Evolutionary conservation across 1,284 basidiomycete species (phyloP), one percentile per base, ranked within the genome.

Genomic region (Porphyrellus sp.): DNA sequence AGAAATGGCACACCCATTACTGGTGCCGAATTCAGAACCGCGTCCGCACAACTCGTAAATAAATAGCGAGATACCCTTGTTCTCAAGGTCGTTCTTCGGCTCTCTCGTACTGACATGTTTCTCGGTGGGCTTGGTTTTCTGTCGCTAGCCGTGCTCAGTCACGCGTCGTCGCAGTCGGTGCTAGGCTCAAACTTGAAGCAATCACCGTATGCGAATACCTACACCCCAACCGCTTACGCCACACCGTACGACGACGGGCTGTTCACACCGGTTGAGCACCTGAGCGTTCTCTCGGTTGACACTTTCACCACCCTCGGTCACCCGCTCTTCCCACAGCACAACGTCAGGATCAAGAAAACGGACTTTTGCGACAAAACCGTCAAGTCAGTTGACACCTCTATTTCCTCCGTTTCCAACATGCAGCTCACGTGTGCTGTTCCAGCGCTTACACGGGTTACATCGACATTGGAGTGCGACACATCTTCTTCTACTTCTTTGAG

Each of bases 331-430:
- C 80, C 82, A 9, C 63, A 69, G 21, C 77, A 84, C 54, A 67
- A 72, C 44, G 74, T 86, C n/a, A 76, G 83, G 24, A 67, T 86
- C 54, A 85, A 83, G 69, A 82, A 81, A 67, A 77, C 72, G 13
- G 59, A 71, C 24, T 84, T 85, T 62, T 85, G 83, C 57, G 81
- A 85, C 60, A 74, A 77, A 7, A 39, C 39, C 9, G 39, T 40
- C 7, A n/a, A 13, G 39, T 40, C 7, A 40, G 39, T n/a, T 2
- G 12, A 7, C 16, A 8, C 9, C 24, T 2, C 16, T 9, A 23
- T 11, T 16, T 25, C 8, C 15, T 15, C n/a, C 4, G 8, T n/a
- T 16, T 24, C n/a, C 9, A 24, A 40, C 7, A 16, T n/a, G n/a
- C n/a, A n/a, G n/a, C n/a, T n/a, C n/a, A n/a, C n/a, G n/a, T n/a